phyloP scores from a whole-genome alignment of 805 yeast species.

The Priceomyces fermenticarens region DNA sequence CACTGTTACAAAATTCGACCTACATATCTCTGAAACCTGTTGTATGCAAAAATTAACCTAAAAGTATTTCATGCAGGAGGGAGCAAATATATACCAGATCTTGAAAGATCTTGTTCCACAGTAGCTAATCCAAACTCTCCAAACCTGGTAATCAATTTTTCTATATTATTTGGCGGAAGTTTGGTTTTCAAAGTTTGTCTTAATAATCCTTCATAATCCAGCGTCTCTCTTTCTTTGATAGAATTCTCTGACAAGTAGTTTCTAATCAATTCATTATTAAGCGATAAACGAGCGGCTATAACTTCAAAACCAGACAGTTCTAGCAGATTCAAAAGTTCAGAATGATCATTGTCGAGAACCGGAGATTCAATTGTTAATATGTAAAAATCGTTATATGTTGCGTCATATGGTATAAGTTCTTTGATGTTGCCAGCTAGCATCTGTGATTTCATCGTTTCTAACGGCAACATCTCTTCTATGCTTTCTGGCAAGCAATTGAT shows the following conservation, averaged over 20 bases:
- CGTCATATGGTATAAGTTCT: slow-evolving; percentile 27
- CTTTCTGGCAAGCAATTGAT: background rate
- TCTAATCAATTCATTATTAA: slow-evolving; percentile 10
- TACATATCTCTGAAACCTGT: no score
- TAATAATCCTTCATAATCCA: slow-evolving; percentile 17
- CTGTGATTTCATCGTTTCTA: background rate
- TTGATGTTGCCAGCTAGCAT: slow-evolving; percentile 3
- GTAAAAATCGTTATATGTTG: slow-evolving; percentile 21
- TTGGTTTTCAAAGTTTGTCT: slow-evolving; percentile 7
- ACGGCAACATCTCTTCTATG: slow-evolving; percentile 2
- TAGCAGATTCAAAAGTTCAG: slow-evolving; percentile 17
- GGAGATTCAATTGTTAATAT: slow-evolving; percentile 31
- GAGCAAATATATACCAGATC: slow-evolving; percentile 16
- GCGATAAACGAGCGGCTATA: slow-evolving; percentile 23
- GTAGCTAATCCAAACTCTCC: slow-evolving; percentile 18
- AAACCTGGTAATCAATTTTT: slow-evolving; percentile 14
- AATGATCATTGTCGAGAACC: slow-evolving; percentile 21
- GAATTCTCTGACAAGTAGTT: slow-evolving; percentile 11
- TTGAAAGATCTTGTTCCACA: slow-evolving; percentile 15
- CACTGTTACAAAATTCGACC: no score
- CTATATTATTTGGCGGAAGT: slow-evolving; percentile 5
- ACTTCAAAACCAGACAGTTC: slow-evolving; percentile 23
- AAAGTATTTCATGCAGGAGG: slow-evolving; percentile 4
- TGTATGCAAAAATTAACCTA: no score
- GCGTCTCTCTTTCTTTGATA: background rate